Evolutionary conservation across 2,329 filamentous ascomycete species (phyloP).

Genomic region (Aspergillus sp.): DNA sequence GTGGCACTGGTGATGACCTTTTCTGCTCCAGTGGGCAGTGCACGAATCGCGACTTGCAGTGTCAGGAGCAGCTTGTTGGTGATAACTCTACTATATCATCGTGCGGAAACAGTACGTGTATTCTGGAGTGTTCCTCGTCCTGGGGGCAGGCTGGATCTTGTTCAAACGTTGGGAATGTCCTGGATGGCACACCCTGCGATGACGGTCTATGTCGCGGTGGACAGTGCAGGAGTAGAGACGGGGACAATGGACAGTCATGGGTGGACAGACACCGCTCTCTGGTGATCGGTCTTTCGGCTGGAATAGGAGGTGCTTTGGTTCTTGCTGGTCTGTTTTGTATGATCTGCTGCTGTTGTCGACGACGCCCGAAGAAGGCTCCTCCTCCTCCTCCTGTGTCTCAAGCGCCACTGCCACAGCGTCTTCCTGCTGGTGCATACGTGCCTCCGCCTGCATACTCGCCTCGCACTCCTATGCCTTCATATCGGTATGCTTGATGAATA

Average conservation of each 20-base stretch:
- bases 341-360: constrained; percentile 12
- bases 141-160: not conserved
- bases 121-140: constrained; percentile 4
- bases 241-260: constrained; percentile 5
- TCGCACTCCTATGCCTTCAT: not conserved
- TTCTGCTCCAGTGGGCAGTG: constrained; percentile 15
- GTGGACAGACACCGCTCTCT: constrained; percentile 9
- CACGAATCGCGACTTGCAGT: constrained; percentile 14
- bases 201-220: constrained; percentile 1
- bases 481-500: constrained; percentile 4
- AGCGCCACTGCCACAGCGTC: not conserved
- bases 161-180: not conserved
- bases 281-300: constrained; percentile 16
- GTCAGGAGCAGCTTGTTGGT: not conserved
- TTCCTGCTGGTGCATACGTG: not conserved
- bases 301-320: constrained; percentile 14
- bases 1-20: not conserved
- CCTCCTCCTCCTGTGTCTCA: not conserved
- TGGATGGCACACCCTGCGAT: constrained; percentile 12
- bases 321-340: constrained; percentile 7
- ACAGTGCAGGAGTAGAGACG: not conserved
- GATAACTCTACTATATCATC: constrained; percentile 8
- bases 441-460: not conserved
- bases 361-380: not conserved
- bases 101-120: constrained; percentile 3